Evolutionary conservation across 1,284 basidiomycete species (phyloP), one percentile per base, ranked within the genome.

Genomic region (Puccinia polysora): DNA sequence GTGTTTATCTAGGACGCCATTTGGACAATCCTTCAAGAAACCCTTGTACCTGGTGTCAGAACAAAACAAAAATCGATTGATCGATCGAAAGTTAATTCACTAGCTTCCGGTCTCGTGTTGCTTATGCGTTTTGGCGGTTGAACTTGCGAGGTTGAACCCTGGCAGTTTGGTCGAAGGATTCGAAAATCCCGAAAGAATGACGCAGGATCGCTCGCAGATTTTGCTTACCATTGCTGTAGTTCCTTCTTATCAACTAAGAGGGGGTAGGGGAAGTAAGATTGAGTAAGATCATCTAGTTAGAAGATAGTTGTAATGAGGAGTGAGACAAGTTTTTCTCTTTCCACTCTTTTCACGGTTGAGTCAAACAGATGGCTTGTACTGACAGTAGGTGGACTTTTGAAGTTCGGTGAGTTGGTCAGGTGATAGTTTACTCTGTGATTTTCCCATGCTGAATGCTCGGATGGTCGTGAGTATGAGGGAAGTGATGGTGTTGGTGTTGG

Each of bases 371-470:
- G 3, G 8, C 12, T 10, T 0, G 28, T 58, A 62, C 90, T 80
- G 78, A 97, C 95, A 98, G 81, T 98, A 96, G 0, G 96, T 99
- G 82, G 92, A 91, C 86, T 94, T 96, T 83, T 97, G 94, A 69
- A 98, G 87, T 79, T 97, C 93, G 43, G 88, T 84, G 75, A 99
- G 88, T 82, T 98, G 92, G 77, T 98, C 95, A 47, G 90, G 87
- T 18, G 91, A 90, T 62, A 99, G 86, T 82, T 98, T 99, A 78
- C 89, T 91, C 81, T 97, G 93, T 50, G 90, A 90, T 84, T 97
- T 97, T 81, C 96, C 96, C 96, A 85, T 85, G 20, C 70, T 77
- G 20, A 43, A 40, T n/a, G 34, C 12, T 34, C 18, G 30, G 8
- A 18, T 8, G 55, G 8, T 36, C 18, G 25, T 55, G 0, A 2